phyloP scores from a whole-genome alignment of 345 rosid species.

The Nephelium lappaceum region DNA sequence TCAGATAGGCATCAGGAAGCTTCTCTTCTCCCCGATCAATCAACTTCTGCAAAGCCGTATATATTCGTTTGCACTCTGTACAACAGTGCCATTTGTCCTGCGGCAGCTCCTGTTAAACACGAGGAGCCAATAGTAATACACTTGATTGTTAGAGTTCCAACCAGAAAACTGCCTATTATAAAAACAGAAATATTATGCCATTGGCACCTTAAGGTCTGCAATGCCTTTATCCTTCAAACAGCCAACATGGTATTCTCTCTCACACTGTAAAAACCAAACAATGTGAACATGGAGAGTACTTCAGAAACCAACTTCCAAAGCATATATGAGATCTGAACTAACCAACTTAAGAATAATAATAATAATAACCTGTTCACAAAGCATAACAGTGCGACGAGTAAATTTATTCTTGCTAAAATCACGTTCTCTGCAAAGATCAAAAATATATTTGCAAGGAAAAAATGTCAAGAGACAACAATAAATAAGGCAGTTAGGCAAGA shows the following conservation, averaged over 20 bases:
- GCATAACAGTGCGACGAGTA: conserved; percentile 81
- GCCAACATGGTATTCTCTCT: conserved; percentile 94
- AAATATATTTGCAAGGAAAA: neutral
- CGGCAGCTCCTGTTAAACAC: conserved; percentile 74
- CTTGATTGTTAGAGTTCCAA: neutral
- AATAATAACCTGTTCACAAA: conserved; percentile 86
- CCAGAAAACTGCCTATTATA: conserved; percentile 8
- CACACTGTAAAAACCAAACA: conserved; percentile 56
- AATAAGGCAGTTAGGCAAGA: neutral
- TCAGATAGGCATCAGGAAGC: conserved; percentile 60
- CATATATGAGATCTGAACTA: neutral
- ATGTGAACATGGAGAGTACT: neutral
- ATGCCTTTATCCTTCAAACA: conserved; percentile 81
- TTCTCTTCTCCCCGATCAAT: conserved; percentile 69
- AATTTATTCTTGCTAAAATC: conserved; percentile 68
- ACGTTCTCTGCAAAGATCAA: conserved; percentile 58
- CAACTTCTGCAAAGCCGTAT: conserved; percentile 56
- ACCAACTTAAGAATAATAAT: neutral
- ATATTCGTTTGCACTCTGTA: conserved; percentile 51
- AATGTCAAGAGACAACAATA: neutral
- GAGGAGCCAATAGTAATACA: conserved; percentile 17
- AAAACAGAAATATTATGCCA: conserved; percentile 6
- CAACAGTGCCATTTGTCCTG: conserved; percentile 90
- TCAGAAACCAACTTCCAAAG: conserved; percentile 15
- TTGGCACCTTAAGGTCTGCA: conserved; percentile 74